These are phyloP conservation scores for Xylaria telfairii DNA, from an alignment of 495 filamentous ascomycete species.

Conservation along the genomic window DNA sequence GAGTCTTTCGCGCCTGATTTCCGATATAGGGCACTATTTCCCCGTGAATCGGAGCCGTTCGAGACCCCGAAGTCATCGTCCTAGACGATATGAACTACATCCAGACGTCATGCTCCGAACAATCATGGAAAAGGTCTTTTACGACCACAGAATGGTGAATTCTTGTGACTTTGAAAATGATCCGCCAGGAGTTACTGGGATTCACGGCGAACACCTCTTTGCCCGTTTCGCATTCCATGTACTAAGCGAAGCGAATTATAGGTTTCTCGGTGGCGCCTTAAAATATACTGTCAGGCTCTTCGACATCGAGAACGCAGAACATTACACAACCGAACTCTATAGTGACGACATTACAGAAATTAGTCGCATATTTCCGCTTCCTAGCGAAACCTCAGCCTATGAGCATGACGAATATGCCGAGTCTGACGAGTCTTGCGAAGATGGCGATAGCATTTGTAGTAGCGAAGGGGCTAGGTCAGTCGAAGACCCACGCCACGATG, in stretches of 20 bases:
- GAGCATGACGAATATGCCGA: background rate
- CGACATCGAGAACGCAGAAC: conserved; percentile 27
- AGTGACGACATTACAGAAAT: background rate
- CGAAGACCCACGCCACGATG: background rate
- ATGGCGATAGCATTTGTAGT: background rate
- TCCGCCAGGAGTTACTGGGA: background rate
- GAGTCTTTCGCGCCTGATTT: background rate
- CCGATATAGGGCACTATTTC: background rate
- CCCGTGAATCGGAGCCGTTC: background rate
- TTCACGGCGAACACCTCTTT: conserved; percentile 31
- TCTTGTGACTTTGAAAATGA: background rate
- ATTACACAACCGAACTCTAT: background rate
- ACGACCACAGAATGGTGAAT: no score
- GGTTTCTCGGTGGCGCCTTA: conserved; percentile 21
- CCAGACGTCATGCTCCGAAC: background rate
- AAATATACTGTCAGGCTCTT: conserved; percentile 27
- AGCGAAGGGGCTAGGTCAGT: background rate
- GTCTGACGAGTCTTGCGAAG: background rate
- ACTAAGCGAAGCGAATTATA: conserved; percentile 32
- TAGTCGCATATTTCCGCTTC: background rate
- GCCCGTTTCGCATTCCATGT: conserved; percentile 42
- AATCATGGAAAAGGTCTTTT: background rate
- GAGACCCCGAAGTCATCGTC: background rate
- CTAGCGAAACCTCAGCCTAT: background rate
- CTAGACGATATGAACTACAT: background rate